Percentiles rank a stretch among this genome's conserved stretches.
These are phyloP conservation scores for Xylaria sp. DNA, from an alignment of 2,329 filamentous ascomycete species.

Conservation along the genomic window DNA sequence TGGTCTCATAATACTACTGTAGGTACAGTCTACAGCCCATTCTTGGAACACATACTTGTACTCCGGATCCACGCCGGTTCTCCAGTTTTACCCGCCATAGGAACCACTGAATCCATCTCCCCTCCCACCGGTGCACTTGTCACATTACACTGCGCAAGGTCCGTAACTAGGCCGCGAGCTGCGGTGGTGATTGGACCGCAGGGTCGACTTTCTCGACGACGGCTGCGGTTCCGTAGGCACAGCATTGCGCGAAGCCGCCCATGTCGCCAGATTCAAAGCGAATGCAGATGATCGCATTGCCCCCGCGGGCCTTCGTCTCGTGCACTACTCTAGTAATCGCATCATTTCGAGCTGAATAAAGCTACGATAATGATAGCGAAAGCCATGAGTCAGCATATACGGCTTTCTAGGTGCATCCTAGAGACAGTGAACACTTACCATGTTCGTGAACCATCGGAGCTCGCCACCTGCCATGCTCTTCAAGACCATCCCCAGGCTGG, in stretches of 20 bases:
- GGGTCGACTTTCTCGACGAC: slow-evolving; percentile 66
- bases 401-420: background rate
- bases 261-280: slow-evolving; percentile 68
- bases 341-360: slow-evolving; percentile 69
- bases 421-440: slow-evolving; percentile 51
- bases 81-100: slow-evolving; percentile 13
- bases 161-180: slow-evolving; percentile 29
- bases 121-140: background rate
- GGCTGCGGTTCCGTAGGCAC: slow-evolving; percentile 70
- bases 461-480: slow-evolving; percentile 70
- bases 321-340: slow-evolving; percentile 66
- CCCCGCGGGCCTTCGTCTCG: slow-evolving; percentile 67
- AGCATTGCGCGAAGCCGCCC: slow-evolving; percentile 67
- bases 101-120: background rate
- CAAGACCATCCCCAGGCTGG: slow-evolving; percentile 65
- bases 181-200: slow-evolving; percentile 29
- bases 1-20: too few relatives aligned
- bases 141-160: background rate
- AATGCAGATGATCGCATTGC: slow-evolving; percentile 69
- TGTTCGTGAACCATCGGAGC: slow-evolving; percentile 67
- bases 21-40: too few relatives aligned
- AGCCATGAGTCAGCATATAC: slow-evolving; percentile 14
- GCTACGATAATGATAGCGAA: slow-evolving; percentile 41
- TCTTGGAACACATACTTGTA: too few relatives aligned
- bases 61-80: too few relatives aligned